These are phyloP conservation scores for Oryza nivara DNA, from an alignment of 176 grass and related monocot species.

Conservation along the genomic window DNA sequence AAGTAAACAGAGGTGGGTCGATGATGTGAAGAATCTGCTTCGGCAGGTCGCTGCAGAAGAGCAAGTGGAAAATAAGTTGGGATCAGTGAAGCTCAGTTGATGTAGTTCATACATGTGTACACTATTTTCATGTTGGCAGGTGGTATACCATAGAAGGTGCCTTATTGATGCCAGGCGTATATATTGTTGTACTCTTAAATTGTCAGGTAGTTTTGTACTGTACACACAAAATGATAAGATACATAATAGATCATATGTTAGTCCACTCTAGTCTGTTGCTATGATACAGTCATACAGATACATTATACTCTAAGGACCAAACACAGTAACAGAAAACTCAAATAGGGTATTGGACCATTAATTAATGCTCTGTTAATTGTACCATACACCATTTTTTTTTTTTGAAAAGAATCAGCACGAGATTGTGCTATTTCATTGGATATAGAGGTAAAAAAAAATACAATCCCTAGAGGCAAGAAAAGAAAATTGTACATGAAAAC, in stretches of 20 bases:
- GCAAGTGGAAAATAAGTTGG: constrained; percentile 47
- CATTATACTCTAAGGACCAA: no score
- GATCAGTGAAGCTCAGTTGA: constrained; percentile 54
- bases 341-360: no score
- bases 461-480: no score
- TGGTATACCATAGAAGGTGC: constrained; percentile 2
- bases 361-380: background rate
- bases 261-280: constrained; percentile 36
- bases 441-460: no score
- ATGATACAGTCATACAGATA: no score
- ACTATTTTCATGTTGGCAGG: constrained; percentile 16
- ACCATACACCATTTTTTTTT: constrained; percentile 12
- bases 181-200: constrained; percentile 18
- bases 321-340: no score
- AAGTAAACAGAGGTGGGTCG: constrained; percentile 83
- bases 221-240: constrained; percentile 22
- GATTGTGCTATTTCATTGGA: no score
- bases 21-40: constrained; percentile 85
- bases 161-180: constrained; percentile 27
- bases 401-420: no score
- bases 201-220: constrained; percentile 26
- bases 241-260: constrained; percentile 1
- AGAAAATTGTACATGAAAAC: no score
- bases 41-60: constrained; percentile 60
- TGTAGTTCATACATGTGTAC: background rate